A percentile compares a stretch with the other conserved stretches of the same genome.
Evolutionary conservation across 2,329 filamentous ascomycete species (phyloP).

Genomic region (Aspergillus candidus): DNA sequence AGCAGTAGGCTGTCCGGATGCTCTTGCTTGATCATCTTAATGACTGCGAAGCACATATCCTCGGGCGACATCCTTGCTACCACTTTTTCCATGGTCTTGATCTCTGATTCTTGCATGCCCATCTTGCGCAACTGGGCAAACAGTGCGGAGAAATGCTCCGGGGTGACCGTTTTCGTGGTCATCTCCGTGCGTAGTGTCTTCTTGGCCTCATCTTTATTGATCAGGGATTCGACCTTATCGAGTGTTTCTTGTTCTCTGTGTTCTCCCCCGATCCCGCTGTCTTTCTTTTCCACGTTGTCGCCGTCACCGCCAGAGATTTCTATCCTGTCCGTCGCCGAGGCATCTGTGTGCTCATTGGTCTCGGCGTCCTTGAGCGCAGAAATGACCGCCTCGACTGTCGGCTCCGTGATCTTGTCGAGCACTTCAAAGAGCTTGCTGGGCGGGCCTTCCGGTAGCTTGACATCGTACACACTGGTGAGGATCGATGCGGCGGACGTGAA

Average conservation of each 20-base stretch:
- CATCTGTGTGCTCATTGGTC: no score
- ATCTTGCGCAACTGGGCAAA: conserved; percentile 14
- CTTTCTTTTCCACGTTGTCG: no score
- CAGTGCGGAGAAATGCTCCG: conserved; percentile 13
- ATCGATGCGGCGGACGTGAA: conserved; percentile 16
- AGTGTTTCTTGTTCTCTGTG: no score
- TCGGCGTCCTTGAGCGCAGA: conserved; percentile 10
- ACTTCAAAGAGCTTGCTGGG: conserved; percentile 16
- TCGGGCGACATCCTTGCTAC: conserved; percentile 68
- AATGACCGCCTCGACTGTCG: conserved; percentile 17
- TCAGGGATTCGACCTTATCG: conserved; percentile 11
- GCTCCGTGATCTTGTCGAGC: conserved; percentile 16
- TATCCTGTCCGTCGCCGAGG: no score
- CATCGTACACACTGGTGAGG: conserved; percentile 32
- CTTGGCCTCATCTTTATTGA: conserved; percentile 13
- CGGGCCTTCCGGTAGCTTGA: conserved; percentile 11
- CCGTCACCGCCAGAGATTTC: no score
- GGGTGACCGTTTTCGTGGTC: conserved; percentile 12
- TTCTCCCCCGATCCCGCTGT: no score
- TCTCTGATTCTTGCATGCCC: conserved; percentile 39
- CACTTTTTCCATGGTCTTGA: conserved; percentile 72
- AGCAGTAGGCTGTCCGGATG: conserved; percentile 77
- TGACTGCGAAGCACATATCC: conserved; percentile 69
- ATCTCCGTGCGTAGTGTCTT: not conserved
- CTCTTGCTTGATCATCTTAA: conserved; percentile 87